Evolutionary conservation across 2,329 filamentous ascomycete species (phyloP).

Genomic region (Exophiala dermatitidis): DNA sequence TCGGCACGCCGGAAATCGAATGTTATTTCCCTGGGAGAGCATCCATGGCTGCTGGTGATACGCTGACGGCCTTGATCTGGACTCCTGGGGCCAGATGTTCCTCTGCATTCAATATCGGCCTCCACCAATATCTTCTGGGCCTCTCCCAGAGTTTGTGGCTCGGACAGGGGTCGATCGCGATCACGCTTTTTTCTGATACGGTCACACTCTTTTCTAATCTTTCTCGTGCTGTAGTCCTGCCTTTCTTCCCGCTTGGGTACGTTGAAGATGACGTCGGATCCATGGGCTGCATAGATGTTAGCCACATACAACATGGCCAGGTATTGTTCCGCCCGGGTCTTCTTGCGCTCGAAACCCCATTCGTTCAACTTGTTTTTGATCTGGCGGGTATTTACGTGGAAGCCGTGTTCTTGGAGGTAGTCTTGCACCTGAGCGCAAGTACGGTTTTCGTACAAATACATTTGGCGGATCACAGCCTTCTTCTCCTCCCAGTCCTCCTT

Average conservation of each 20-base stretch:
- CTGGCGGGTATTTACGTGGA: conserved; percentile 17
- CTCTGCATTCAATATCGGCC: conserved; percentile 6
- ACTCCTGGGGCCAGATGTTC: background rate
- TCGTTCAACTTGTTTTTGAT: conserved; percentile 20
- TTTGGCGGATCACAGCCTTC: conserved; percentile 8
- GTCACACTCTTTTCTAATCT: conserved; percentile 21
- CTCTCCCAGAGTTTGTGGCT: conserved; percentile 1
- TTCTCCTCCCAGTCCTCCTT: conserved; percentile 17
- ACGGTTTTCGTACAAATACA: conserved; percentile 17
- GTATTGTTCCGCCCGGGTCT: conserved; percentile 15
- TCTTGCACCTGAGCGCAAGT: conserved; percentile 11
- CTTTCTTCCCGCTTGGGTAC: conserved; percentile 14
- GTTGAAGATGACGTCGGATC: conserved; percentile 9
- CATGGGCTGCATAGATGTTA: background rate
- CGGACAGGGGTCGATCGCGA: background rate
- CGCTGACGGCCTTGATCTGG: background rate
- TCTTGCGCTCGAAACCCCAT: conserved; percentile 22
- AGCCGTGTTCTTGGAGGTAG: conserved; percentile 6
- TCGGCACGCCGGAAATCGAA: background rate
- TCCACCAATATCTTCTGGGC: conserved; percentile 4
- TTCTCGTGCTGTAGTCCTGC: conserved; percentile 4
- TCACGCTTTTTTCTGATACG: conserved; percentile 12
- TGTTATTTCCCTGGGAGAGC: background rate
- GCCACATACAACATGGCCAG: conserved; percentile 17
- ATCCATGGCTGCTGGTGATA: background rate